These are phyloP conservation scores for Ploettnerulaceae sp. DNA, from an alignment of 2,329 filamentous ascomycete genomes.

Conservation along the genomic window DNA sequence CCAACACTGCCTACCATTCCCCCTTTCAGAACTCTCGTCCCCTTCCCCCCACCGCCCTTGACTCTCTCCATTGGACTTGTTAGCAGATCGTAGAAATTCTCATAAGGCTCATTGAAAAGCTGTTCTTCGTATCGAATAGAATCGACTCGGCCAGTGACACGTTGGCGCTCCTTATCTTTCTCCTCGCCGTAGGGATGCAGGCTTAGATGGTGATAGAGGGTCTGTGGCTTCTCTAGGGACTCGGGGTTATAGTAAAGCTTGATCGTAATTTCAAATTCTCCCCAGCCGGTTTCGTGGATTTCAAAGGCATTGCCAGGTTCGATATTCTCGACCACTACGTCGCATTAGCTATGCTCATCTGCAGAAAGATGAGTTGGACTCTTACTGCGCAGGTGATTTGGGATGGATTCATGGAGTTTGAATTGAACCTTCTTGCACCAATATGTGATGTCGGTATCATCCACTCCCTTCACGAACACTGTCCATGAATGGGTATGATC, in stretches of 20 bases:
- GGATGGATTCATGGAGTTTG: conserved; percentile 95
- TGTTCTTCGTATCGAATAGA: conserved; percentile 89
- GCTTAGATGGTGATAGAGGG: conserved; percentile 87
- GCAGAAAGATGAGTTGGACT: neutral
- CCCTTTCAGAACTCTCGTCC: conserved; percentile 43
- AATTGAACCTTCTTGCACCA: conserved; percentile 98
- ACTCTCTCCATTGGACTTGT: conserved; percentile 58
- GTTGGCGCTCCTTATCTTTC: conserved; percentile 56
- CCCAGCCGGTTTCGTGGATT: conserved; percentile 92
- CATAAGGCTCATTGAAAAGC: conserved; percentile 94
- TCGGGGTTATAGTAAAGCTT: conserved; percentile 90
- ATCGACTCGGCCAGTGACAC: conserved; percentile 59
- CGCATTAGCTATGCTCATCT: neutral
- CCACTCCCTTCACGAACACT: conserved; percentile 86
- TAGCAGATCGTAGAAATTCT: conserved; percentile 83
- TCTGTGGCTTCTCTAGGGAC: conserved; percentile 87
- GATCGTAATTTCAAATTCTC: conserved; percentile 94
- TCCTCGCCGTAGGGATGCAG: conserved; percentile 88
- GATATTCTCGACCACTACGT: conserved; percentile 64
- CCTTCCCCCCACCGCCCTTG: conserved; percentile 53
- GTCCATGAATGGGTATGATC: conserved; percentile 97
- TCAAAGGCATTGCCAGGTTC: conserved; percentile 62
- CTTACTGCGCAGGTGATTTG: conserved; percentile 77
- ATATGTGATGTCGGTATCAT: conserved; percentile 86
- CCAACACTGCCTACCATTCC: conserved; percentile 40